Conservation (phyloP, 257 asterid genomes). For the Nicotiana noctiflora region DNA sequence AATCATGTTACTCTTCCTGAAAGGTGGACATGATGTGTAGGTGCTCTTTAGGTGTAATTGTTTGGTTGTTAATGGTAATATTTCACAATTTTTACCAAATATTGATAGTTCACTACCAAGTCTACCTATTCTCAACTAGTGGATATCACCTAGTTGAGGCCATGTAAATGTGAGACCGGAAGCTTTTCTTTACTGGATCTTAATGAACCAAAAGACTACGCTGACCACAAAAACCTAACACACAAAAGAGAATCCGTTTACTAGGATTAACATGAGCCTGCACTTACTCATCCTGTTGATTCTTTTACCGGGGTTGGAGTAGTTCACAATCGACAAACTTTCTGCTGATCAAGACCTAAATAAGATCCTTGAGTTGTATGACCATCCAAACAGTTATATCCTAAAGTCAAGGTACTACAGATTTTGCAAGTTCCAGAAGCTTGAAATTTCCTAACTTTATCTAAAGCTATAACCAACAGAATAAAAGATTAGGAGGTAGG, state of each 20-base stretch:
- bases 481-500: background rate
- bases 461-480: background rate
- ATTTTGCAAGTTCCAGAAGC: background rate
- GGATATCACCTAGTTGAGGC: no score
- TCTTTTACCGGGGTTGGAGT: background rate
- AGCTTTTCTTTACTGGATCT: no score
- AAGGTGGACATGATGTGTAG: no score
- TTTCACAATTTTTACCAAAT: no score
- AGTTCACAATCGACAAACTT: background rate
- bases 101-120: no score
- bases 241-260: background rate
- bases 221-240: background rate
- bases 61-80: no score
- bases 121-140: no score
- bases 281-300: background rate
- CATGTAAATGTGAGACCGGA: no score
- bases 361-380: background rate
- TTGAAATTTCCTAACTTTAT: background rate
- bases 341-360: background rate
- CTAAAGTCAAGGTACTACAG: background rate
- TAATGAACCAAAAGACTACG: no score
- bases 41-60: no score
- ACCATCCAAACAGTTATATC: background rate
- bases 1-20: no score
- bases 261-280: no score